These are phyloP conservation scores for Cubamyces sp. DNA, from an alignment of 768 basidiomycete species.

Conservation along the genomic window DNA sequence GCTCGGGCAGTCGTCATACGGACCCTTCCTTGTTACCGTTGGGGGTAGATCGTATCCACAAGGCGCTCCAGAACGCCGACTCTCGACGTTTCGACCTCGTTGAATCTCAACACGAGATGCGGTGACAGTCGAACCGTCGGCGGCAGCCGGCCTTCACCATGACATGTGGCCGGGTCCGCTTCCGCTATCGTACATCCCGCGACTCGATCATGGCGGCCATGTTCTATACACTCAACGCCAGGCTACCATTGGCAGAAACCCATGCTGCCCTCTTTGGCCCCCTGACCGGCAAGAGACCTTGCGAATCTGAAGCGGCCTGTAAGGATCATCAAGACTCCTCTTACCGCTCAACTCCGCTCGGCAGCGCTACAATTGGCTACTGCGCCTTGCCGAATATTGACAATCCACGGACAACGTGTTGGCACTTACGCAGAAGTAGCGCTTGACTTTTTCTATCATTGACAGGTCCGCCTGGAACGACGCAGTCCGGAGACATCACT, in stretches of 20 bases:
- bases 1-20: neutral
- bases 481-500: slow-evolving; percentile 1
- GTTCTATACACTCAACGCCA: neutral
- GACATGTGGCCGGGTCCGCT: slow-evolving; percentile 8
- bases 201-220: slow-evolving; percentile 5
- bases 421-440: neutral
- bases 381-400: neutral
- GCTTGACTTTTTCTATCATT: neutral
- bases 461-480: neutral
- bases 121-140: neutral
- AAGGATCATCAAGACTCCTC: slow-evolving; percentile 7
- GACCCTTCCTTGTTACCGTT: too few relatives aligned
- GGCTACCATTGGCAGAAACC: neutral
- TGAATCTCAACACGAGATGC: neutral
- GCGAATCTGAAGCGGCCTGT: slow-evolving; percentile 11
- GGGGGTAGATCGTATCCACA: too few relatives aligned
- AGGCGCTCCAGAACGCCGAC: too few relatives aligned
- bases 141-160: slow-evolving; percentile 9
- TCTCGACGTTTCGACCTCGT: neutral
- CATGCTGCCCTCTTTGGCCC: neutral
- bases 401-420: slow-evolving; percentile 5
- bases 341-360: neutral
- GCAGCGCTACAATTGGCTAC: neutral
- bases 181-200: slow-evolving; percentile 2
- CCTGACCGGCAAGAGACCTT: slow-evolving; percentile 7